Percentiles rank a stretch among this genome's conserved stretches.
These are phyloP conservation scores for Selaginella tamariscina DNA, from an alignment of 75 land plant species.

Conservation along the genomic window DNA sequence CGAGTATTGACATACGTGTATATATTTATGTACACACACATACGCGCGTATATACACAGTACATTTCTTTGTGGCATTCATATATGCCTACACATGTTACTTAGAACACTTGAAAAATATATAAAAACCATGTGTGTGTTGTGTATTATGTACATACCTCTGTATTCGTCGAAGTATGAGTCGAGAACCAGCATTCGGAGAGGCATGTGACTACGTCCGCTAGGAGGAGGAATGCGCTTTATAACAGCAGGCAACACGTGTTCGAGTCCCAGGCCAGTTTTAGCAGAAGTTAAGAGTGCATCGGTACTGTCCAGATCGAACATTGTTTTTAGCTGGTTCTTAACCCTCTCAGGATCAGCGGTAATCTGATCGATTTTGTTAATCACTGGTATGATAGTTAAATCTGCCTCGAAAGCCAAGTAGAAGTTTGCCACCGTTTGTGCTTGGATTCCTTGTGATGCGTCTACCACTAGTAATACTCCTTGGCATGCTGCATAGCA, in stretches of 20 bases:
- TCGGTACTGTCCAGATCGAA: conserved; percentile 75
- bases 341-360: conserved; percentile 95
- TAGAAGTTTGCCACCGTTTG: conserved; percentile 99
- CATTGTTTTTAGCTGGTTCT: conserved; percentile 72
- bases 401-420: conserved; percentile 88
- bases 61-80: no score
- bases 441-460: conserved; percentile 97
- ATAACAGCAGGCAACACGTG: conserved; percentile 91
- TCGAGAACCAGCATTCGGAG: conserved; percentile 81
- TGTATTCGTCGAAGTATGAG: conserved; percentile 94
- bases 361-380: conserved; percentile 96
- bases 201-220: conserved; percentile 44
- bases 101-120: no score
- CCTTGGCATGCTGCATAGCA: conserved; percentile 99
- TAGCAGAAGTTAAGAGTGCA: conserved; percentile 81
- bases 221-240: conserved; percentile 73
- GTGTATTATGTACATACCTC: no score
- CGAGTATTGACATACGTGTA: no score
- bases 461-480: conserved; percentile 91
- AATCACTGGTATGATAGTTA: conserved; percentile 81
- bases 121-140: no score
- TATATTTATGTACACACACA: no score
- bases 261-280: conserved; percentile 85
- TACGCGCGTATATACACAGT: no score
- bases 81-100: no score